Base-by-base conservation (phyloP, 1,139 yeast genomes). In the Saccharomyces hybrid region DNA sequence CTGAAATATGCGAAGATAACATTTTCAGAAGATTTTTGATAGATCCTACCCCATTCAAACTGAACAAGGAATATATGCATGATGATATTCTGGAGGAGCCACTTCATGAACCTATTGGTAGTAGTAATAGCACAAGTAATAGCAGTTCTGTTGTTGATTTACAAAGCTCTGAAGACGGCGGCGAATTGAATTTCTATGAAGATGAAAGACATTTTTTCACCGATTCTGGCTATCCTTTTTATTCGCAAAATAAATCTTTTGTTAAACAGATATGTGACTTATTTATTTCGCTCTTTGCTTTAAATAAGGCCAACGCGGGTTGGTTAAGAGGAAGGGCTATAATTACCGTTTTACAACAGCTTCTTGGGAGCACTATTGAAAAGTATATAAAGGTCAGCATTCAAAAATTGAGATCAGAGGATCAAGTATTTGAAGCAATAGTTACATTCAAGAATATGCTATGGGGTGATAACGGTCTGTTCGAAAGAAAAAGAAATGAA, bases 301-400 rank as follows among this genome's bases (percentile, higher is more conserved):
- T 88, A 28, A 82, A 84, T 54, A 79, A 77, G 47, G 76, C 87
- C 1, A 83, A 81, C 53, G 56, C 64, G 28, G 79, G 81, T 51
- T 89, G 96, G 96, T 71, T 90, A 1, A 73, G 96, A 53, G 97
- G 96, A 0, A 75, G 91, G 51, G 96, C 97, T 0, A 76, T 89
- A 4, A 78, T 90, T 46, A 83, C 89, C 2, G 82, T 91, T 3
- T 73, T 90, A 47, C 97, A 90, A 67, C 96, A 89, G 68, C 69
- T 91, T 1, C 77, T 91, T 53, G 97, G 97, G 0, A 88, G 95
- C 2, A 86, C 97, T 0, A 84, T 90, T 55, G 97, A 91, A 65
- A 83, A 82, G 64, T 84, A 84, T 58, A 78, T 85, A 7, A 72
- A 82, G 46, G 78, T 76, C n/a, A 71, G 71, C 60, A 76, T 76